Evolutionary conservation across 2,329 filamentous ascomycete species (phyloP).

Genomic region (Cercospora nicotianae): DNA sequence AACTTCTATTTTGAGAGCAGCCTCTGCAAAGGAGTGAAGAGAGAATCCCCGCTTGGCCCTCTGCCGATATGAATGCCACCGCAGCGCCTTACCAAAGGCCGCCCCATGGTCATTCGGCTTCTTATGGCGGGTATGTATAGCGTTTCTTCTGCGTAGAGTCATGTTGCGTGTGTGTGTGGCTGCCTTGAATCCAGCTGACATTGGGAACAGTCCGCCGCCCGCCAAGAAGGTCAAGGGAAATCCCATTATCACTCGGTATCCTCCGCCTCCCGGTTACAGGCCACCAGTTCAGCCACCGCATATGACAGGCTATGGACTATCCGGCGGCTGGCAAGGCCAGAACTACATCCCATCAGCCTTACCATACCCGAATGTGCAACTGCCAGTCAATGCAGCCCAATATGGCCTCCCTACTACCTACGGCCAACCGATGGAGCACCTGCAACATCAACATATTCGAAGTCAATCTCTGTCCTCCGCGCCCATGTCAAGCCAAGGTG

Average conservation of each 20-base stretch:
- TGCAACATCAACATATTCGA: neutral
- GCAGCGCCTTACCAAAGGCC: slow-evolving; percentile 10
- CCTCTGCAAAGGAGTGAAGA: neutral
- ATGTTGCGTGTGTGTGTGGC: neutral
- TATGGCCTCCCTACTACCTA: neutral
- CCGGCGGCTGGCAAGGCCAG: slow-evolving; percentile 27
- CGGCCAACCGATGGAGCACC: neutral
- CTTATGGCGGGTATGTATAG: slow-evolving; percentile 10
- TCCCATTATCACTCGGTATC: slow-evolving; percentile 52
- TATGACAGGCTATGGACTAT: slow-evolving; percentile 20
- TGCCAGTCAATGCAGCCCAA: neutral
- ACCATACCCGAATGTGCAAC: neutral
- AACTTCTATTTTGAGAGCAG: slow-evolving; percentile 13
- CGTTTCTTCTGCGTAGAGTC: neutral
- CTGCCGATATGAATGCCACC: slow-evolving; percentile 11
- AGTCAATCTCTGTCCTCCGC: neutral
- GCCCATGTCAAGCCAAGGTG: neutral
- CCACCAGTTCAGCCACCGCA: slow-evolving; percentile 25
- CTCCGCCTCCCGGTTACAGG: slow-evolving; percentile 51
- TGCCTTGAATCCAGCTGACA: neutral
- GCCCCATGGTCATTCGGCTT: slow-evolving; percentile 13
- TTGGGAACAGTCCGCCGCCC: slow-evolving; percentile 32
- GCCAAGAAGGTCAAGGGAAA: slow-evolving; percentile 49
- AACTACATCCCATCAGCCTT: slow-evolving; percentile 14
- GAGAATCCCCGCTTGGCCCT: neutral